Base-by-base conservation (phyloP, 2,329 filamentous ascomycete genomes). In the Alternaria alternata region DNA sequence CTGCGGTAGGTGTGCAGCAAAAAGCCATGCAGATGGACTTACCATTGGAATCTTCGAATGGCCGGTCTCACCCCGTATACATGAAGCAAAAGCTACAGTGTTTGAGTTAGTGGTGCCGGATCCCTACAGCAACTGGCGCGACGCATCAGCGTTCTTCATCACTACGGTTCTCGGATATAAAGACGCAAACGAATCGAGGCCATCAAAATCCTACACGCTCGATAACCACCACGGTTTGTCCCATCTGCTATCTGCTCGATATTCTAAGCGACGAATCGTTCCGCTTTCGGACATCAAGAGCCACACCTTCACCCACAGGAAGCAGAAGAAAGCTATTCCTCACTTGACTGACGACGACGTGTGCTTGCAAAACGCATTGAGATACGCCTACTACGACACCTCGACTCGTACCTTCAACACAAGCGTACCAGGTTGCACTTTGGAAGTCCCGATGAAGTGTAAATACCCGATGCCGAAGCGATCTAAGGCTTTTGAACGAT, bases 41-140 rank as follows among this genome's bases (percentile, higher is more conserved):
- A 38, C 26, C 0, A 87, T 90, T 7, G 0, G 42, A 0, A 68
- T 86, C 8, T 78, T 86, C 63, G 87, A 89, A 66, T 88, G 85
- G 85, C 86, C 87, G 0, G 74, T 89, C 0, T 82, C 86, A 0
- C 30, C 42, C 0, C 16, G 78, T 0, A 0, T 43, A 0, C 6
- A 60, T 0, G 28, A 78, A 11, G 78, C 79, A 0, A 82, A 84
- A 57, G 77, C 84, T 0, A 78, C 80, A 0, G 77, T 88, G 0
- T 89, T 89, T 51, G 87, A 89, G 62, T 72, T 88, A 0, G 52
- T 65, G 0, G 62, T 81, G 0, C 86, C 86, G 0, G 5, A 22
- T 0, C 28, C 68, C 0, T 83, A 86, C 34, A 67, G 67, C 0
- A 47, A 64, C 1, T 89, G 86, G 86, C 77, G 86, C 16, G 82